Evolutionary conservation across 495 filamentous ascomycete genomes (phyloP).

Genomic region (Pyronema omphalodes): DNA sequence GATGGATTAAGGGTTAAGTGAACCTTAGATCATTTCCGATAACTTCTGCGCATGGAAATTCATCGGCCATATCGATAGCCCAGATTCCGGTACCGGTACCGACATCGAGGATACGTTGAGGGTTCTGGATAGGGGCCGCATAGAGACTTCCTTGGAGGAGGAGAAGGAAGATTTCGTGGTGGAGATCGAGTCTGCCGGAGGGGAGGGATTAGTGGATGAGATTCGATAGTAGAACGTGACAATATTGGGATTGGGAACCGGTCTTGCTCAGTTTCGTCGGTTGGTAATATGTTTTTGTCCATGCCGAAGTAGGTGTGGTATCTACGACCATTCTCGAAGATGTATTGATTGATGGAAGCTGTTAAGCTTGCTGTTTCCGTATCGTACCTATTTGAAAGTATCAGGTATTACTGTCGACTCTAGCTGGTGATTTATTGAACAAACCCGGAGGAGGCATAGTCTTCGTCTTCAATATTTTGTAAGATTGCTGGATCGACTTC

Average conservation of each 20-base stretch:
- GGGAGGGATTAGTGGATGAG: too few species aligned
- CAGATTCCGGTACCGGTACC: constrained; percentile 29
- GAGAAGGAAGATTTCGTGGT: constrained; percentile 28
- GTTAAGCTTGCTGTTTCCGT: constrained; percentile 25
- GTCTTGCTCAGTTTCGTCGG: constrained; percentile 29
- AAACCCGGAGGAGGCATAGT: too few species aligned
- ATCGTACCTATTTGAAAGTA: too few species aligned
- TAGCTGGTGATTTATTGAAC: too few species aligned
- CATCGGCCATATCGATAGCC: constrained; percentile 9
- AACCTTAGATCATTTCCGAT: constrained; percentile 16
- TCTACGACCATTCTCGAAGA: constrained; percentile 35
- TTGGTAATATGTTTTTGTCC: constrained; percentile 36
- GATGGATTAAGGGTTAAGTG: constrained; percentile 1
- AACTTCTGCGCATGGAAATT: constrained; percentile 11
- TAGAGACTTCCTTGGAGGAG: constrained; percentile 23
- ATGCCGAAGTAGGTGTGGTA: constrained; percentile 35
- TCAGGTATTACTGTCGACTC: too few species aligned
- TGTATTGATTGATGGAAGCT: constrained; percentile 27
- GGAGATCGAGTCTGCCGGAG: constrained; percentile 28
- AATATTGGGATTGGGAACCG: constrained; percentile 1
- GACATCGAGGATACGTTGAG: constrained; percentile 27
- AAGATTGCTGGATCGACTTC: too few species aligned
- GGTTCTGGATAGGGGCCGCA: constrained; percentile 25
- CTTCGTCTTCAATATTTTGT: too few species aligned
- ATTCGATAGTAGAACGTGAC: too few species aligned